Percentiles rank a stretch among this genome's conserved stretches.
Conservation (phyloP, 2,329 filamentous ascomycete genomes). For the Trichoderma polysporum region DNA sequence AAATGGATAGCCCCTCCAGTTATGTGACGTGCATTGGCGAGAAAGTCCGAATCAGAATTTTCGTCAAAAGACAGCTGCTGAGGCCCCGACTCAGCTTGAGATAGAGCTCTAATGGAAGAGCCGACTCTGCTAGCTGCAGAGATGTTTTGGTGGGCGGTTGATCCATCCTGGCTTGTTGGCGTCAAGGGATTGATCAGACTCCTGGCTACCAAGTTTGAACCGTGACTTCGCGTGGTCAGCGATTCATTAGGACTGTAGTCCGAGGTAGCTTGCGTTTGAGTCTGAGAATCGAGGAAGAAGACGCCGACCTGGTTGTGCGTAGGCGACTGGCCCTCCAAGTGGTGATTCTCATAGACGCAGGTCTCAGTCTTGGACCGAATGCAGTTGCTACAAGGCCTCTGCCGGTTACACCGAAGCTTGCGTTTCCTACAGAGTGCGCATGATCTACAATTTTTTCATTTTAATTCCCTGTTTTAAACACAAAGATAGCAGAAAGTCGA, state of each 20-base stretch:
- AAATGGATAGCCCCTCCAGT: constrained; percentile 46
- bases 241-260: not conserved
- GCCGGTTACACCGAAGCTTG: constrained; percentile 45
- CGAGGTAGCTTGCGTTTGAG: not conserved
- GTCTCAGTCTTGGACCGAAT: constrained; percentile 36
- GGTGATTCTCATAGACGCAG: constrained; percentile 36
- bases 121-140: not conserved
- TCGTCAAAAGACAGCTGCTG: not conserved
- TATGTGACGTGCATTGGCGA: constrained; percentile 36
- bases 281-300: not conserved
- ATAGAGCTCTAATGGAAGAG: not conserved
- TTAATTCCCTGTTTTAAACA: not conserved
- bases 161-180: constrained; percentile 22
- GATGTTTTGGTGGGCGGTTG: not conserved
- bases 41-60: constrained; percentile 29
- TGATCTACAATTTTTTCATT: constrained; percentile 31
- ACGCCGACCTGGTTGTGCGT: not conserved
- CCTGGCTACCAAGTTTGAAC: not conserved
- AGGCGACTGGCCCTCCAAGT: not conserved
- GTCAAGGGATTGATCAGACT: constrained; percentile 17
- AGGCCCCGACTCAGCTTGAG: not conserved
- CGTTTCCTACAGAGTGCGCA: constrained; percentile 44
- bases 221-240: not conserved
- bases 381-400: constrained; percentile 44
- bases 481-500: not conserved